These are phyloP conservation scores for Aureobasidium vineae DNA, from an alignment of 2,329 filamentous ascomycete genomes.

Conservation along the genomic window DNA sequence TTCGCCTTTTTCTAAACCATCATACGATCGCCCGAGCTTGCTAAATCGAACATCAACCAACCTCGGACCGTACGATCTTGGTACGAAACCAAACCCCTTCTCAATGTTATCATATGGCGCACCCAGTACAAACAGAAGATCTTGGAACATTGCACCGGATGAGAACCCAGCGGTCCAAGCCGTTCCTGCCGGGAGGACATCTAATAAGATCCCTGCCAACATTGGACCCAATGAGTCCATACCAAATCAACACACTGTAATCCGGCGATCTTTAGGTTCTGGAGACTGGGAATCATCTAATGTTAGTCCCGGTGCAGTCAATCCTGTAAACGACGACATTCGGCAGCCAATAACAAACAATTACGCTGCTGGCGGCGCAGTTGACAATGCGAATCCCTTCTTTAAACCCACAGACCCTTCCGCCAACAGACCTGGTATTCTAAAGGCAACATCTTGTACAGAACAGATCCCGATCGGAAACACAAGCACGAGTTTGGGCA, in stretches of 20 bases:
- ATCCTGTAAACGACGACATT: not conserved
- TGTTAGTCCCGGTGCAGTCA: not conserved
- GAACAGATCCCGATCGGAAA: not conserved
- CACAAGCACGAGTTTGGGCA: not conserved
- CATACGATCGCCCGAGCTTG: not conserved
- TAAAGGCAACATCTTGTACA: not conserved
- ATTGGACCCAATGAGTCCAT: not conserved
- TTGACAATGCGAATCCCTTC: not conserved
- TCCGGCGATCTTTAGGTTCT: not conserved
- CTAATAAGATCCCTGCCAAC: not conserved
- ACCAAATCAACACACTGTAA: not conserved
- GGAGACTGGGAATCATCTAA: not conserved
- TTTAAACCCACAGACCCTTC: not conserved
- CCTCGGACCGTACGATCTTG: not conserved
- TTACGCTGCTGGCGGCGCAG: conserved; percentile 4
- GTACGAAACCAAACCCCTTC: not conserved
- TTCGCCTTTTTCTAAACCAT: conserved; percentile 12
- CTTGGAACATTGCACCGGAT: not conserved
- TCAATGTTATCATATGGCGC: not conserved
- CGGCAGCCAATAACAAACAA: not conserved
- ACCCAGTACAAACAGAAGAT: not conserved
- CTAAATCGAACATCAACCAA: not conserved
- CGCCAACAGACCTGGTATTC: not conserved
- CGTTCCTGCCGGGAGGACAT: not conserved
- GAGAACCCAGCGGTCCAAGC: not conserved